Evolutionary conservation across 2,329 filamentous ascomycete genomes (phyloP), one percentile per base, ranked within the genome.

Genomic region (Coccinonectria pachysandricola): DNA sequence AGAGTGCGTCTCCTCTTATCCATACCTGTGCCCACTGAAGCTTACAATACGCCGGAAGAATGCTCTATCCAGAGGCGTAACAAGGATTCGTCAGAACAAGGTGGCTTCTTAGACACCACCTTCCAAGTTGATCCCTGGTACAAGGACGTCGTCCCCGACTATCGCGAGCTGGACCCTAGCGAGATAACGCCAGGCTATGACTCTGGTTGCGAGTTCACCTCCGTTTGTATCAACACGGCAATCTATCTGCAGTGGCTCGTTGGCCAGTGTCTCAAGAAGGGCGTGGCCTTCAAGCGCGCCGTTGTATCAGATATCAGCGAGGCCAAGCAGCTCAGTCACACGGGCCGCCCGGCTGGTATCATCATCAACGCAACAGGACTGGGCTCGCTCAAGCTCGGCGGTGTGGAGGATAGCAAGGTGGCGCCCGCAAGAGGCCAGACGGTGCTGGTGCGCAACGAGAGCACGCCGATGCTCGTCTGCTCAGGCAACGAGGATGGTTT

Each of bases 171-270:
- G 4, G 48, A 65, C 4, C 52, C 65, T 17, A 53, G 59, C 7
- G 65, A 79, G 40, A 59, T 93, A 2, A 70, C 73, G 0, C 43
- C 59, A 0, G 81, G 71, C 11, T 70, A 78, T 27, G 77, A 85
- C 34, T 79, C 78, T 8, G 86, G 75, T 13, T 81, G 73, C 26
- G 64, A 68, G 29, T 94, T 91, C 53, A 84, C 73, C 6, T 88
- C 82, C 1, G 77, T 94, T 20, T 95, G 87, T 57, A 88, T 95
- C 52, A 95, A 96, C 58, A 83, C 83, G 0, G 74, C 81, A 21
- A 58, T 95, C 31, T 96, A 95, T 56, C 72, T 95, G 3, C 75
- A 83, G 4, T 95, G 82, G 74, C 75, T 96, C 0, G 62, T 82
- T 0, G 80, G 82, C 1, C 78, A 91, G 57, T 92, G 84, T 51